phyloP scores from a whole-genome alignment of 2,329 filamentous ascomycete species.

The Byssothecium circinans region DNA sequence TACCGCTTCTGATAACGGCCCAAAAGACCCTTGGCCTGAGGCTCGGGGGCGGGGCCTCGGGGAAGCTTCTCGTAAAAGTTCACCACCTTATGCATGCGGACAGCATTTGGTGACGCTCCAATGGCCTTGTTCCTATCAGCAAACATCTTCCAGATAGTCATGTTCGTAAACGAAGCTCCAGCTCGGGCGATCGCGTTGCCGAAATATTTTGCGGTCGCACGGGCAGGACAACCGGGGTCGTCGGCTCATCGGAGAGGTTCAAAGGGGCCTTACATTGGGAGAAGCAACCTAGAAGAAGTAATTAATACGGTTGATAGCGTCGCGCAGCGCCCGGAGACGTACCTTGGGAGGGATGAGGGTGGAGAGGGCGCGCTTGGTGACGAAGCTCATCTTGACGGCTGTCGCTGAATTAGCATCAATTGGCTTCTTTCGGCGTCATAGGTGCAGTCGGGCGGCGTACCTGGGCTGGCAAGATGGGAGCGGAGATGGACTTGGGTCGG shows the following conservation, averaged over 20 bases:
- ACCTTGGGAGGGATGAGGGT: conserved; percentile 99
- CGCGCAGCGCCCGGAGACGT: conserved; percentile 38
- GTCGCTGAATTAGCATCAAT: conserved; percentile 42
- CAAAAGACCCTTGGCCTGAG: conserved; percentile 78
- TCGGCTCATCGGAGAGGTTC: conserved; percentile 14
- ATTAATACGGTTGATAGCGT: conserved; percentile 40
- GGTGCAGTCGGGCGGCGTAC: conserved; percentile 26
- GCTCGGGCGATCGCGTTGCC: conserved; percentile 2
- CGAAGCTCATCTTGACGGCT: conserved; percentile 81
- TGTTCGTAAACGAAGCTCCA: conserved; percentile 1
- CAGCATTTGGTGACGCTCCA: conserved; percentile 90
- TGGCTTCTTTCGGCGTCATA: conserved; percentile 16
- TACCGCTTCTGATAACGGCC: conserved; percentile 83
- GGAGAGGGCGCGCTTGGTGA: conserved; percentile 87
- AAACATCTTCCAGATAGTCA: not conserved
- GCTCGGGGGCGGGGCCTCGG: conserved; percentile 82
- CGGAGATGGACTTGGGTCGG: conserved; percentile 32
- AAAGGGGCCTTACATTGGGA: conserved; percentile 68
- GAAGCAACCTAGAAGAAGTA: conserved; percentile 67
- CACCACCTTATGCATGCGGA: conserved; percentile 97
- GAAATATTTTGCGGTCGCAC: conserved; percentile 21
- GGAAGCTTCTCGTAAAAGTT: conserved; percentile 99
- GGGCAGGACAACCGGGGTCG: conserved; percentile 7
- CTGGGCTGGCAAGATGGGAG: conserved; percentile 40
- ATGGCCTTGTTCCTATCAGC: conserved; percentile 68